Evolutionary conservation across 2,329 filamentous ascomycete genomes (phyloP).

Genomic region (Pezizomycotina sp.): DNA sequence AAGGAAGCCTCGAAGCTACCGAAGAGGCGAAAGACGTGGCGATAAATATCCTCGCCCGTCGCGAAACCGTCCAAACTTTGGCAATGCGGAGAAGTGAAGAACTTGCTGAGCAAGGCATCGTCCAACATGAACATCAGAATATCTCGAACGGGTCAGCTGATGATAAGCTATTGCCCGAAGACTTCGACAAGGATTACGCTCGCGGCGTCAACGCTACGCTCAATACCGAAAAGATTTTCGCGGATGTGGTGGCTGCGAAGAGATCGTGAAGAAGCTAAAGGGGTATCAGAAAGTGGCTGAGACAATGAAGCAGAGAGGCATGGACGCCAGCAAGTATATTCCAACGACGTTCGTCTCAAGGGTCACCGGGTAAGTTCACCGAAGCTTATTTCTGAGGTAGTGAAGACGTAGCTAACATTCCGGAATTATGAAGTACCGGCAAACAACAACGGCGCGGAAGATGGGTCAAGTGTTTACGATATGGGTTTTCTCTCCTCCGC

Average conservation of each 20-base stretch:
- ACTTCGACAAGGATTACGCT: slow-evolving; percentile 46
- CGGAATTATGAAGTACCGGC: slow-evolving; percentile 39
- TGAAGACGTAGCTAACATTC: slow-evolving; percentile 3
- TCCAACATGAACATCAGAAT: no score
- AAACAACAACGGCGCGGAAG: slow-evolving; percentile 58
- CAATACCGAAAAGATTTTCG: slow-evolving; percentile 40
- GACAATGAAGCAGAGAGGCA: slow-evolving; percentile 35
- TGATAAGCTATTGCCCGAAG: slow-evolving; percentile 29
- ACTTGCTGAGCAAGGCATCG: slow-evolving; percentile 45
- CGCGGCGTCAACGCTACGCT: slow-evolving; percentile 35
- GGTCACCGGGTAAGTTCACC: slow-evolving; percentile 39
- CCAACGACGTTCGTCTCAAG: slow-evolving; percentile 55
- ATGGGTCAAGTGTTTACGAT: slow-evolving; percentile 64
- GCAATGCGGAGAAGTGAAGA: slow-evolving; percentile 64
- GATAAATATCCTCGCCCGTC: slow-evolving; percentile 43
- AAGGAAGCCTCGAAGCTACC: slow-evolving; percentile 39
- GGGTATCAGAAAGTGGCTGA: slow-evolving; percentile 39
- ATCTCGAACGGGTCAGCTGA: slow-evolving; percentile 21
- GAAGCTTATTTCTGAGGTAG: slow-evolving; percentile 5
- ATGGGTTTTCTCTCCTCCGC: slow-evolving; percentile 48
- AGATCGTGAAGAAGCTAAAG: slow-evolving; percentile 38
- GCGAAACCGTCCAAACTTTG: slow-evolving; percentile 50
- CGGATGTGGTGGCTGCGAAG: slow-evolving; percentile 42
- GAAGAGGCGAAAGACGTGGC: slow-evolving; percentile 38
- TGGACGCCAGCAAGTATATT: slow-evolving; percentile 42